Evolutionary conservation across 345 rosid genomes (phyloP).

Genomic region (Fremontodendron californicum): DNA sequence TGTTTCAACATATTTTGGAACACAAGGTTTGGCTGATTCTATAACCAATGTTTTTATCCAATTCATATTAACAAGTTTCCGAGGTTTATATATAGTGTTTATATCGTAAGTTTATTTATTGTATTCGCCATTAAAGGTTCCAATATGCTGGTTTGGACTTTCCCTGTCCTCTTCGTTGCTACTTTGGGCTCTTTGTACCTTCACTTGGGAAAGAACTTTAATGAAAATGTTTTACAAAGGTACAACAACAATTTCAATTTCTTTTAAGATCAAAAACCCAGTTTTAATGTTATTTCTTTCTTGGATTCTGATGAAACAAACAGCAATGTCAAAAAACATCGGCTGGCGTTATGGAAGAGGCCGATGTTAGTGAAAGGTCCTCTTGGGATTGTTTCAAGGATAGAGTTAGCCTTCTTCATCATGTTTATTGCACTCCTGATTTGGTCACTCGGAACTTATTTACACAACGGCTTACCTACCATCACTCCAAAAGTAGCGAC

Average conservation of each 20-base stretch:
- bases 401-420: slow-evolving; percentile 52
- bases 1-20: slow-evolving; percentile 49
- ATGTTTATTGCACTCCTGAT: slow-evolving; percentile 67
- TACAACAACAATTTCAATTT: neutral
- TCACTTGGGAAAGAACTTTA: slow-evolving; percentile 41
- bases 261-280: neutral
- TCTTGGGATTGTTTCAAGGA: slow-evolving; percentile 66
- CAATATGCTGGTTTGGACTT: slow-evolving; percentile 41
- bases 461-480: slow-evolving; percentile 36
- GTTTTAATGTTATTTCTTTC: neutral
- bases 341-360: slow-evolving; percentile 30
- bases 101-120: slow-evolving; percentile 2
- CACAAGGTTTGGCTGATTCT: slow-evolving; percentile 38
- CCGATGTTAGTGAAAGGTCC: slow-evolving; percentile 79
- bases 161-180: slow-evolving; percentile 63
- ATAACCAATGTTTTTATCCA: neutral
- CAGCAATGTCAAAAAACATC: slow-evolving; percentile 18
- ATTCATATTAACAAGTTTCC: neutral
- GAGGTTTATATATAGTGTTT: neutral
- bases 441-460: slow-evolving; percentile 53
- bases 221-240: slow-evolving; percentile 19
- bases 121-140: slow-evolving; percentile 33
- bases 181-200: slow-evolving; percentile 51
- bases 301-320: neutral
- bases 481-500: slow-evolving; percentile 43